Conservation (phyloP, 495 filamentous ascomycete genomes). For the Thermothielavioides terrestris region DNA sequence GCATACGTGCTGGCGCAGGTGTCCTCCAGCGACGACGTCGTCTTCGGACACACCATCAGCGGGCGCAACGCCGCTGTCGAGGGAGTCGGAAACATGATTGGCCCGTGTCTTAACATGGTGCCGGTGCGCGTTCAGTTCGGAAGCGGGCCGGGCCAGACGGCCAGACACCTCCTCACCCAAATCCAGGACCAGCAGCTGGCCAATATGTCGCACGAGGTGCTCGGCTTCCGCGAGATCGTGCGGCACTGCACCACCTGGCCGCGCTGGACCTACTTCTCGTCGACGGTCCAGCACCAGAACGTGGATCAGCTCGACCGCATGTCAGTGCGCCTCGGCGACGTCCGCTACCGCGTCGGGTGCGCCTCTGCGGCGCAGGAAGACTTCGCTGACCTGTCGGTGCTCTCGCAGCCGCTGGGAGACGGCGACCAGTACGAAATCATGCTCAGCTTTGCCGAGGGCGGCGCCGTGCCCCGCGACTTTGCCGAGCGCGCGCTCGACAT, state of each 20-base stretch:
- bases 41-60: conserved; percentile 46
- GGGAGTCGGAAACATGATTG: conserved; percentile 41
- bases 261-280: conserved; percentile 19
- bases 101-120: conserved; percentile 49
- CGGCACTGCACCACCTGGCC: conserved; percentile 53
- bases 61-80: conserved; percentile 49
- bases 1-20: conserved; percentile 44
- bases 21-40: conserved; percentile 38
- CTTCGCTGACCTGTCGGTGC: conserved; percentile 15
- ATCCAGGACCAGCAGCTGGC: conserved; percentile 52
- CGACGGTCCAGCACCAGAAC: conserved; percentile 25
- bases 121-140: conserved; percentile 47
- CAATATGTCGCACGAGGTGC: conserved; percentile 32
- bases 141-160: conserved; percentile 7
- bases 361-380: conserved; percentile 12
- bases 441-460: conserved; percentile 13
- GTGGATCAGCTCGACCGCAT: conserved; percentile 11
- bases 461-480: conserved; percentile 12
- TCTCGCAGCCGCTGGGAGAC: conserved; percentile 6
- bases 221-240: conserved; percentile 53
- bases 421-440: conserved; percentile 14
- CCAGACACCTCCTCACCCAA: conserved; percentile 40
- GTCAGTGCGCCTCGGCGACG: conserved; percentile 6
- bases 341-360: conserved; percentile 12
- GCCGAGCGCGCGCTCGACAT: conserved; percentile 14